Base-by-base conservation (phyloP, 2,329 filamentous ascomycete species). In the Diaporthe humulicola region DNA sequence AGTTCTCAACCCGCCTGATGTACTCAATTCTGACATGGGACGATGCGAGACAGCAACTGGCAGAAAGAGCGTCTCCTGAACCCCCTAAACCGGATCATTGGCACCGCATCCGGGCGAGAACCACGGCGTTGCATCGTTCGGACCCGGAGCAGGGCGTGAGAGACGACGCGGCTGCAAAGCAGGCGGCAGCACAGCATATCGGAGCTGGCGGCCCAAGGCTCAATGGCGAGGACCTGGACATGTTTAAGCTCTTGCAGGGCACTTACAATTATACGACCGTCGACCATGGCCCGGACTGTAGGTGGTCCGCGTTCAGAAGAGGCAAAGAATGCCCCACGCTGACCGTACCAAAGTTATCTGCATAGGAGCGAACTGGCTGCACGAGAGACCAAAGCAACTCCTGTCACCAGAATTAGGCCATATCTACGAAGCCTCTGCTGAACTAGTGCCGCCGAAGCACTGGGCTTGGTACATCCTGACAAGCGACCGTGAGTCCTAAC, bases 201-300 rank as follows among this genome's bases (percentile, higher is more conserved):
- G 33, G 38, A 12, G 28, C 19, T 6, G 10, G 22, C 36, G 30
- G n/a, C 6, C 19, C 25, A 28, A 28, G 12, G 36, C 70, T 75
- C 40, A 38, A 67, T 19, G 42, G 70, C 17, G 81, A 82, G 57
- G 81, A 79, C 42, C 73, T 85, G 74, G 78, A 84, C 76, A 78
- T 88, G 76, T 84, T 84, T 75, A 67, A 90, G 40, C 87, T 95
- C 56, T 89, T 93, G 8, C 88, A 93, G 76, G 89, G 92, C 72
- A 92, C 94, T n/a, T 93, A 93, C 86, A 93, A 95, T 81, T 95
- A 93, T 81, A 92, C 91, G 19, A 93, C 93, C 0, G 89, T 94
- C 19, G 93, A 95, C 78, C 90, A 92, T 81, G 93, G 93, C 0
- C 84, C 87, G 22, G 88, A 87, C 81, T 94, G 93, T 91, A 84